Conservation (phyloP, 352 stramenopile species). For the Phytophthora citrophthora region DNA sequence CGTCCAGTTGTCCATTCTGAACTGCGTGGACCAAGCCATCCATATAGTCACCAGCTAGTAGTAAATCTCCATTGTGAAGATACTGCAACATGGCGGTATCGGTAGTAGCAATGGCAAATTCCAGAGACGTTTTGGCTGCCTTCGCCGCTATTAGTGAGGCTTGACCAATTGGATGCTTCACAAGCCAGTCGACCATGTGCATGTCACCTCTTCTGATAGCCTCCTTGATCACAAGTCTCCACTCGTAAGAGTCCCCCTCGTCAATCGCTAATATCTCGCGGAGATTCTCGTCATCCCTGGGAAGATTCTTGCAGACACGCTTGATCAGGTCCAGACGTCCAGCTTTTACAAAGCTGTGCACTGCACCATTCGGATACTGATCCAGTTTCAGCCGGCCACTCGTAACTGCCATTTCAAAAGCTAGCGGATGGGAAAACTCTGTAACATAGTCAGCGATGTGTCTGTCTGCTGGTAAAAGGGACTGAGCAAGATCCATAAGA, state of each 20-base stretch:
- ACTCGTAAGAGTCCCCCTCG: not conserved
- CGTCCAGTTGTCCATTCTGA: not conserved
- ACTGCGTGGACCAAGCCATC: not conserved
- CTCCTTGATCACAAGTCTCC: not conserved
- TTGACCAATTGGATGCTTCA: not conserved
- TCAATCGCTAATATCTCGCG: too few species aligned
- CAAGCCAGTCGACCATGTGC: not conserved
- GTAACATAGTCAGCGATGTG: not conserved
- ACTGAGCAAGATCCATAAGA: not conserved
- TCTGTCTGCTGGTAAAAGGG: not conserved
- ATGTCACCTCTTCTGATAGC: not conserved
- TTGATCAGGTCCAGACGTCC: slow-evolving; percentile 1
- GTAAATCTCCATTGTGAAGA: not conserved
- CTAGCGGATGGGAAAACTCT: not conserved
- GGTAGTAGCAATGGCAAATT: not conserved
- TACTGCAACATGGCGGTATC: not conserved
- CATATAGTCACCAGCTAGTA: not conserved
- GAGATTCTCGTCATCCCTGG: too few species aligned
- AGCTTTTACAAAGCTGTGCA: not conserved
- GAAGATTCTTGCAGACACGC: not conserved
- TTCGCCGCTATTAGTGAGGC: not conserved
- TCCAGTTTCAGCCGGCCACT: not conserved
- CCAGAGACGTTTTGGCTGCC: not conserved
- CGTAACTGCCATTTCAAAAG: not conserved
- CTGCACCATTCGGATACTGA: too few species aligned